Evolutionary conservation across 2,329 filamentous ascomycete species (phyloP).

Genomic region (Fusarium cicatricum): DNA sequence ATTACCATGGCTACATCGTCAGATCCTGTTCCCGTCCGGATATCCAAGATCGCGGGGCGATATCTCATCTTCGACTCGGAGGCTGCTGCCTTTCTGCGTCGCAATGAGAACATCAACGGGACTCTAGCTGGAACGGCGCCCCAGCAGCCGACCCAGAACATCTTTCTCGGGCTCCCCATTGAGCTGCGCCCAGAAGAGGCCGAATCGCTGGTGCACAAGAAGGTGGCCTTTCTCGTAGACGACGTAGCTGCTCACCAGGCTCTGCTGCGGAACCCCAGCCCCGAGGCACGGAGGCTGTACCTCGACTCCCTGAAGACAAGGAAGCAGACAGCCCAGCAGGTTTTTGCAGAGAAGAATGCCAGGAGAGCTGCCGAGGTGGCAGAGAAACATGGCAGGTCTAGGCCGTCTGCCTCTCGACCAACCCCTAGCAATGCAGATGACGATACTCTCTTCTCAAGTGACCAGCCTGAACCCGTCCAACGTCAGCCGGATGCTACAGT

Average conservation of each 20-base stretch:
- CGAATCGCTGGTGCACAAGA: constrained; percentile 78
- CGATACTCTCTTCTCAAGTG: constrained; percentile 30
- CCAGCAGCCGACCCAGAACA: constrained; percentile 92
- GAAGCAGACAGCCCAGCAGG: constrained; percentile 53
- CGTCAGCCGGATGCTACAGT: constrained; percentile 23
- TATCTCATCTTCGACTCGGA: constrained; percentile 92
- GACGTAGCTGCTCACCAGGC: constrained; percentile 75
- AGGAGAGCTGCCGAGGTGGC: constrained; percentile 46
- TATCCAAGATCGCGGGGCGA: constrained; percentile 80
- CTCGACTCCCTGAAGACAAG: constrained; percentile 62
- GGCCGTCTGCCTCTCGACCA: background rate
- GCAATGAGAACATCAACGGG: constrained; percentile 83
- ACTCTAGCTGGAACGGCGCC: constrained; percentile 88
- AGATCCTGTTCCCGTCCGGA: constrained; percentile 66
- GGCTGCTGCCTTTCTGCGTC: constrained; percentile 78
- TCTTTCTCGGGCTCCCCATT: constrained; percentile 88
- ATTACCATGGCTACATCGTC: constrained; percentile 34
- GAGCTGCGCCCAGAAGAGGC: constrained; percentile 94
- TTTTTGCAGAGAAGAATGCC: constrained; percentile 51
- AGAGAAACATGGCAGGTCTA: constrained; percentile 26
- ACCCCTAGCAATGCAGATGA: constrained; percentile 19
- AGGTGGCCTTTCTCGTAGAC: constrained; percentile 81
- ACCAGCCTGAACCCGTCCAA: constrained; percentile 16
- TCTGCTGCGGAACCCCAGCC: constrained; percentile 65
- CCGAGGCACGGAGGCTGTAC: constrained; percentile 68